Percentiles rank a stretch among this genome's conserved stretches.
phyloP scores from a whole-genome alignment of 805 yeast genomes.

The Saccharomycopsis guyanensis region DNA sequence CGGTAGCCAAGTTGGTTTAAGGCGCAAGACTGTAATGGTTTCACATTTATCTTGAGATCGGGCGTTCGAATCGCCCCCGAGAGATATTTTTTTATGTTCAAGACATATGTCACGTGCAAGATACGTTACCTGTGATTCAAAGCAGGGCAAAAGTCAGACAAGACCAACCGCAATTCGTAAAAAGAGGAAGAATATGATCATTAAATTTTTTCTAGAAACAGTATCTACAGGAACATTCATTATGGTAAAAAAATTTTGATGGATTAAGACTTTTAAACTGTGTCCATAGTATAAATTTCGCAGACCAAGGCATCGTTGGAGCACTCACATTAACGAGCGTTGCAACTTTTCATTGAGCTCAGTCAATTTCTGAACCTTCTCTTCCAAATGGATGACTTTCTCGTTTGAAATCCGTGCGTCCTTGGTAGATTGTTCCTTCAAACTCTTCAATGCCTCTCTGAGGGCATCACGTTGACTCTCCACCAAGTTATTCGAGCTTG shows the following conservation, averaged over 20 bases:
- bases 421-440: conserved; percentile 25
- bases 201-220: no score
- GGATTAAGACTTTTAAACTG: no score
- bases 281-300: no score
- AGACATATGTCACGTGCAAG: no score
- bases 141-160: no score
- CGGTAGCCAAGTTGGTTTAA: not conserved
- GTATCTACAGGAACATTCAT: no score
- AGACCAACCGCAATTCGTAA: no score
- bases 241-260: no score
- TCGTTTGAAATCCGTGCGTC: conserved; percentile 24
- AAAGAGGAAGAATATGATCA: no score
- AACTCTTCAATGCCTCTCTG: conserved; percentile 27
- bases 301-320: no score
- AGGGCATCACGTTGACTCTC: conserved; percentile 28
- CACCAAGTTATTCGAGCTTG: conserved; percentile 14
- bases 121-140: no score
- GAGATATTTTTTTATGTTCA: not conserved
- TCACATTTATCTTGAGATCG: conserved; percentile 1
- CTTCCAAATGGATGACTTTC: conserved; percentile 24
- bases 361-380: conserved; percentile 22
- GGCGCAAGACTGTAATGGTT: not conserved
- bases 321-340: not conserved
- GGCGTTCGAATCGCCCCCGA: conserved; percentile 2
- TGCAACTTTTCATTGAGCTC: conserved; percentile 15